These are phyloP conservation scores for Myriosclerotinia duriaeana DNA, from an alignment of 2,329 filamentous ascomycete species.

Conservation along the genomic window DNA sequence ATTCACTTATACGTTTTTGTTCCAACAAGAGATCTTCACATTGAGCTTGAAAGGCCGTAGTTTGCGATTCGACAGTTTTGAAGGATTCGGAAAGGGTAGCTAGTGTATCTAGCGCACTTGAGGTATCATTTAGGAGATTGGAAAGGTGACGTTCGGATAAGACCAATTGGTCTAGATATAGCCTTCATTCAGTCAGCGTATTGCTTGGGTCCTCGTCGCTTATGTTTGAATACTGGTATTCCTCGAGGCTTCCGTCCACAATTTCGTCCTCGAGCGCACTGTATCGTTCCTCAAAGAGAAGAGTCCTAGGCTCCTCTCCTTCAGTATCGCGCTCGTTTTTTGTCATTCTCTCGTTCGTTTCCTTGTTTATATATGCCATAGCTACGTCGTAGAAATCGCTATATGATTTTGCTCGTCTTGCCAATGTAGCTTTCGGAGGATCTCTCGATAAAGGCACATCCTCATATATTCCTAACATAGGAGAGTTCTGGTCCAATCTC, in stretches of 20 bases:
- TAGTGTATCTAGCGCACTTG: conserved; percentile 71
- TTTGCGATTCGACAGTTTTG: conserved; percentile 82
- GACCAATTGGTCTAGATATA: conserved; percentile 78
- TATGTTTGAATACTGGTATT: conserved; percentile 68
- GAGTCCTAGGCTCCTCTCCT: conserved; percentile 49
- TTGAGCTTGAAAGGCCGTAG: conserved; percentile 86
- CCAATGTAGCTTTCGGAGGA: conserved; percentile 65
- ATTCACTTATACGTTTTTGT: conserved; percentile 72
- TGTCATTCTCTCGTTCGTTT: conserved; percentile 40
- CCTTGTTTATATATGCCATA: conserved; percentile 54
- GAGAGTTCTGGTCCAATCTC: conserved; percentile 52
- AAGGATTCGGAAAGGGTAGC: conserved; percentile 83
- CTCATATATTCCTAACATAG: conserved; percentile 59
- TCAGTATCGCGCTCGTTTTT: conserved; percentile 36
- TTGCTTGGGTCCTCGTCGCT: background rate
- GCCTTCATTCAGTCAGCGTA: conserved; percentile 45
- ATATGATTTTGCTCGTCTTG: conserved; percentile 71
- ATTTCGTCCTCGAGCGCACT: conserved; percentile 62
- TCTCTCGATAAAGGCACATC: conserved; percentile 54
- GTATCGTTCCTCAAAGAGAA: conserved; percentile 57
- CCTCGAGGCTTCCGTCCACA: conserved; percentile 77
- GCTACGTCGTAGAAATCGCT: conserved; percentile 71
- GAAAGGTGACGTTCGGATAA: conserved; percentile 81
- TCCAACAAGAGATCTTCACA: conserved; percentile 85
- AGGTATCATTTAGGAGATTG: conserved; percentile 73